phyloP scores from a whole-genome alignment of 148 eudicot genomes.

The Camellia lanceoleosa region DNA sequence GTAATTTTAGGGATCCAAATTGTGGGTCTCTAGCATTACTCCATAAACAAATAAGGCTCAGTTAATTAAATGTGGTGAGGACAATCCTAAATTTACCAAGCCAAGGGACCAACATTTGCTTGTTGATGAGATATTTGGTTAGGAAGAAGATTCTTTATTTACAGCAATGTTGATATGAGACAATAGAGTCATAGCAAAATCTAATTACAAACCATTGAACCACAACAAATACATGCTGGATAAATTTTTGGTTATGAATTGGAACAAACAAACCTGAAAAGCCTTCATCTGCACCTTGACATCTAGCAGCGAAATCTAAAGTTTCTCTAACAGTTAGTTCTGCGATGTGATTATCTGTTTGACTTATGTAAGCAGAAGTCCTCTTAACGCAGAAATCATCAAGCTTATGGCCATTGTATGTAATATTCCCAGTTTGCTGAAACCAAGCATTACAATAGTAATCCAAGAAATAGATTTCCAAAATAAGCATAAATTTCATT shows the following conservation, averaged over 20 bases:
- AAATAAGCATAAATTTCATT: background rate
- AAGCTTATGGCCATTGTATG: constrained; percentile 73
- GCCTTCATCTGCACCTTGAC: constrained; percentile 67
- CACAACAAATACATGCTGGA: background rate
- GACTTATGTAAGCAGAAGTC: constrained; percentile 85
- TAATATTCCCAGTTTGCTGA: constrained; percentile 68
- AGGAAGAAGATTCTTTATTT: background rate
- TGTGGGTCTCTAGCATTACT: too few species aligned
- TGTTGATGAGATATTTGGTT: background rate
- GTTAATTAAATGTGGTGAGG: background rate
- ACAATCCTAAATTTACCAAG: background rate
- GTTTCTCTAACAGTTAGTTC: too few species aligned
- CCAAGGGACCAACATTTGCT: background rate
- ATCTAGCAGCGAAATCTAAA: constrained; percentile 21
- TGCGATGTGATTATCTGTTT: constrained; percentile 82
- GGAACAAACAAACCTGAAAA: constrained; percentile 46
- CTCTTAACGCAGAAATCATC: constrained; percentile 75
- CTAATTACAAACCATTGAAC: background rate
- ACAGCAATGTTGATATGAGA: background rate
- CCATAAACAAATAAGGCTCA: background rate
- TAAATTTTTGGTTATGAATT: background rate
- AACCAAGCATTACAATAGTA: background rate
- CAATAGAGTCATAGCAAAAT: background rate
- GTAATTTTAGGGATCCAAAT: too few species aligned
- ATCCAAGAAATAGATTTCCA: background rate